phyloP scores from a whole-genome alignment of 2,329 filamentous ascomycete species.

The Venturiaceae sp. region DNA sequence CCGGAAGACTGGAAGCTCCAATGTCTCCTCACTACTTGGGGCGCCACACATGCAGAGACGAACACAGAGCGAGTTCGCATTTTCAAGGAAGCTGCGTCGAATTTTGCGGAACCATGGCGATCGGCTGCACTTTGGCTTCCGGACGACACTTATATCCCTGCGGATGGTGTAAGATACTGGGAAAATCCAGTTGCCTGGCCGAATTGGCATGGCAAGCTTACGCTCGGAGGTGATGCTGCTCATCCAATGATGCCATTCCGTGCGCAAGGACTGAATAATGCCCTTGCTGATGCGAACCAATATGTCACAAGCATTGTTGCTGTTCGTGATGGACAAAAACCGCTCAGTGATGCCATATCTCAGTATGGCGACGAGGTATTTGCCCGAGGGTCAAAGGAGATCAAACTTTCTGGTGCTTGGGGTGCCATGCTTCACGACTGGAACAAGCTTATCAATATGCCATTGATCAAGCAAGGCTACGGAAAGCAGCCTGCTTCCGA shows the following conservation, averaged over 20 bases:
- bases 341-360: conserved; percentile 9
- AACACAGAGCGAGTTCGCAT: too few relatives aligned
- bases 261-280: conserved; percentile 12
- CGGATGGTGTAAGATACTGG: neutral
- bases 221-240: conserved; percentile 2
- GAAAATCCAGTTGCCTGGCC: neutral
- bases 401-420: conserved; percentile 9
- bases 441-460: conserved; percentile 9
- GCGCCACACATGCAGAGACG: too few relatives aligned
- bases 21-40: too few relatives aligned
- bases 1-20: too few relatives aligned
- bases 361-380: conserved; percentile 11
- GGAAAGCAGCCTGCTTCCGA: too few relatives aligned
- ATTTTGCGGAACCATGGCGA: neutral
- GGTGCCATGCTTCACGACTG: conserved; percentile 7
- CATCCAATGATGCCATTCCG: conserved; percentile 4
- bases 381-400: conserved; percentile 11
- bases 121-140: neutral
- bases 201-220: neutral
- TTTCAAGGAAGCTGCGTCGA: neutral
- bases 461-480: conserved; percentile 4
- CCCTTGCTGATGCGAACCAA: conserved; percentile 10
- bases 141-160: neutral
- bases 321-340: neutral
- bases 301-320: conserved; percentile 9